Base-by-base conservation (phyloP, 2,329 filamentous ascomycete species). In the Fusarium burgessii region DNA sequence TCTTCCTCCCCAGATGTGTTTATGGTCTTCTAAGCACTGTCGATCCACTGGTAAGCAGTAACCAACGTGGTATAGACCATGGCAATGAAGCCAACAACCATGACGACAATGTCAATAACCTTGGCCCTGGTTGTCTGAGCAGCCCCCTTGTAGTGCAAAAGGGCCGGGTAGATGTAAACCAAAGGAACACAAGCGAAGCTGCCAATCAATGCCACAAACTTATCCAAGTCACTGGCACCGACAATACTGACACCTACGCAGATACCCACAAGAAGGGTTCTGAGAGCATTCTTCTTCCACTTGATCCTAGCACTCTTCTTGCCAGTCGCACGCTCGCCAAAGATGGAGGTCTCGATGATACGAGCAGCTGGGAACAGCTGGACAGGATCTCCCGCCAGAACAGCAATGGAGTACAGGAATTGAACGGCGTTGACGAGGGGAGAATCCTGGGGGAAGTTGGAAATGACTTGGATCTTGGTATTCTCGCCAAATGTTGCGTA, bases 91-190 rank as follows among this genome's bases (percentile, higher is more conserved):
- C 92, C 92, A 20, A 93, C 72, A 2, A 84, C 78, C 81, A 93
- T 90, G 77, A 94, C 84, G 3, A 82, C 76, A 7, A 92, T 65
- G 75, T 94, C 92, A 7, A 88, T 83, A 5, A 80, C 77, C 80
- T 90, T 92, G 32, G 82, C 86, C 77, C 79, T 82, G 35, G 78
- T 79, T n/a, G 84, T 87, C 51, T 85, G 82, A 10, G 91, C 92
- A 6, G 91, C 84, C 7, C 89, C 91, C 74, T 86, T 89, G 80
- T 89, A 91, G 78, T 94, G 92, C 75, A 94, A 77, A 68, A 86
- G 90, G 1, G 92, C 87, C 45, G 92, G 92, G 76, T 93, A 94
- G 63, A 94, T 92, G 79, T 93, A 94, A 14, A 94, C 91, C 70
- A 94, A 80, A 17, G 92, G 92, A 58, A 94, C 90, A 73, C 92